Percentiles rank a stretch among this genome's conserved stretches.
These are phyloP conservation scores for Trametes gibbosa DNA, from an alignment of 768 basidiomycete genomes.

Conservation along the genomic window DNA sequence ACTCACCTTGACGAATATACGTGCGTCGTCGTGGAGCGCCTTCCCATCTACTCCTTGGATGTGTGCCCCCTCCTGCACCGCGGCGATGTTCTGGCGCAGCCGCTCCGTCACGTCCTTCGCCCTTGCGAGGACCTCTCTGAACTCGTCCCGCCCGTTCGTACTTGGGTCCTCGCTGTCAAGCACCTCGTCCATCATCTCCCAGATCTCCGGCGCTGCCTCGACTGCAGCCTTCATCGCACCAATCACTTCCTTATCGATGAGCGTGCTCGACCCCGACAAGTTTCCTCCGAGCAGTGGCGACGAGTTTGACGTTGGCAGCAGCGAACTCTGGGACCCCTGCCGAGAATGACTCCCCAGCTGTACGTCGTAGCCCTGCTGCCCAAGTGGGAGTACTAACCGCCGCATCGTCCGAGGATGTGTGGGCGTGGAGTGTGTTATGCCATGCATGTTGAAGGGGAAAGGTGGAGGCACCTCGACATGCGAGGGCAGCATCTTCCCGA, in stretches of 20 bases:
- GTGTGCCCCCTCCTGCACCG: slow-evolving; percentile 53
- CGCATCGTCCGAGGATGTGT: slow-evolving; percentile 29
- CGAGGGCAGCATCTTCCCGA: slow-evolving; percentile 78
- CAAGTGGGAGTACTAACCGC: slow-evolving; percentile 21
- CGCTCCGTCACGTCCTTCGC: slow-evolving; percentile 66
- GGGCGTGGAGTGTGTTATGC: slow-evolving; percentile 19
- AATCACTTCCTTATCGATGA: slow-evolving; percentile 77
- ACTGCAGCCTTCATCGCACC: slow-evolving; percentile 78
- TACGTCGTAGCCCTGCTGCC: slow-evolving; percentile 15
- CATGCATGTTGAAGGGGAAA: slow-evolving; percentile 39
- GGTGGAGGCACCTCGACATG: slow-evolving; percentile 41
- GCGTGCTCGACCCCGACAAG: slow-evolving; percentile 53
- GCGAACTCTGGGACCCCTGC: slow-evolving; percentile 42
- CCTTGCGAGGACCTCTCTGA: slow-evolving; percentile 52
- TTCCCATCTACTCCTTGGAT: slow-evolving; percentile 49
- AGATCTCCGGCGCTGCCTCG: slow-evolving; percentile 76
- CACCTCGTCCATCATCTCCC: slow-evolving; percentile 76
- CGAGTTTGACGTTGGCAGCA: slow-evolving; percentile 40
- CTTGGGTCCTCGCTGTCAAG: slow-evolving; percentile 49
- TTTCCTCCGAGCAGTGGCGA: slow-evolving; percentile 44
- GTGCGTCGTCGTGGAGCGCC: slow-evolving; percentile 72
- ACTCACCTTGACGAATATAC: slow-evolving; percentile 76
- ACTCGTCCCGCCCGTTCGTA: slow-evolving; percentile 33
- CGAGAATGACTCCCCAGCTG: slow-evolving; percentile 41
- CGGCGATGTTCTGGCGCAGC: slow-evolving; percentile 55